These are phyloP conservation scores for Coprinopsis strossmayeri DNA, from an alignment of 768 basidiomycete genomes.

Conservation along the genomic window DNA sequence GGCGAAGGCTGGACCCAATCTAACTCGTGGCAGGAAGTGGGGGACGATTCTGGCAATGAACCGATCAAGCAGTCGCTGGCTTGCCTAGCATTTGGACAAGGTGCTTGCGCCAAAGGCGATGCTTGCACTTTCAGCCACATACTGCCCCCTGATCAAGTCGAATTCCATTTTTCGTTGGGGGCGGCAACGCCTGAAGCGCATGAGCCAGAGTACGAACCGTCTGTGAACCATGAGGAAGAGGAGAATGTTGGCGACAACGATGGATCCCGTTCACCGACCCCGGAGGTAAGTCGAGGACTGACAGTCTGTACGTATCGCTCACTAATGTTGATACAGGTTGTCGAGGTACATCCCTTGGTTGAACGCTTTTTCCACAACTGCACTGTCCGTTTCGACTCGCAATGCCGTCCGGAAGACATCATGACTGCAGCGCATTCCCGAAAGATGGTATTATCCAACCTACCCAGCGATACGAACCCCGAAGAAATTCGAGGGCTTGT, in stretches of 20 bases:
- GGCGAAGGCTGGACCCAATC: constrained; percentile 1
- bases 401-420: constrained; percentile 23
- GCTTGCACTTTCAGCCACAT: neutral
- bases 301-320: neutral
- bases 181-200: neutral
- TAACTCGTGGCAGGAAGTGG: neutral
- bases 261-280: neutral
- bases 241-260: neutral
- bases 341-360: constrained; percentile 6
- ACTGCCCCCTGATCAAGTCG: neutral
- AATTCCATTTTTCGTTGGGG: neutral
- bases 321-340: constrained; percentile 1
- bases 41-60: constrained; percentile 28
- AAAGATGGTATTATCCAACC: constrained; percentile 31
- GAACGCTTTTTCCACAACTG: constrained; percentile 23
- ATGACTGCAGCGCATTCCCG: constrained; percentile 33
- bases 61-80: constrained; percentile 12
- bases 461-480: constrained; percentile 26
- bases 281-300: neutral
- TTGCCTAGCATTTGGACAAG: neutral
- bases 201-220: too few relatives aligned
- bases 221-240: too few relatives aligned
- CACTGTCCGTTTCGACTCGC: constrained; percentile 26
- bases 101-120: neutral
- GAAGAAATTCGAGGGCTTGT: constrained; percentile 25